Evolutionary conservation across 1,284 basidiomycete species (phyloP), one percentile per base, ranked within the genome.

Genomic region (Earliella scabrosa): DNA sequence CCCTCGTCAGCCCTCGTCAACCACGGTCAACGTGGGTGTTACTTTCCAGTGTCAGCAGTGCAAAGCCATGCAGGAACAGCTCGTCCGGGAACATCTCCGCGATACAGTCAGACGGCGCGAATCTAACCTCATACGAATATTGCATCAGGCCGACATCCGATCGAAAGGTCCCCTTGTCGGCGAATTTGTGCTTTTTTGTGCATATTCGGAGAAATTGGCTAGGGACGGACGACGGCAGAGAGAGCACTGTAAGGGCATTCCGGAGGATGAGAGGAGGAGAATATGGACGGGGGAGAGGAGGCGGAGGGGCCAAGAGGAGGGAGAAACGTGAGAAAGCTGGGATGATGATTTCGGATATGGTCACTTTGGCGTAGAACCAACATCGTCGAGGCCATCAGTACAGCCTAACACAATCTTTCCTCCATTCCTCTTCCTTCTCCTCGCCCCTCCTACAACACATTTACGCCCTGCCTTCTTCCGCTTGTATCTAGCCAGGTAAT

Each of bases 311-410:
- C 13, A 34, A 58, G 51, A 44, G 39, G 43, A 50, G 24, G 27
- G 38, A 36, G 29, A 45, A 35, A 58, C 61, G 66, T 68, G 66
- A 60, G 66, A 68, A 66, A 65, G 50, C 50, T 32, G 52, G 59
- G 55, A 56, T 54, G 60, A 59, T 63, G 58, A 60, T 59, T 55
- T 63, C 58, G 61, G 66, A 63, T 62, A 60, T 58, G 60, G 63
- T 64, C 60, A 59, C 63, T 62, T 55, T 58, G 58, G 61, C 56
- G 63, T 63, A 55, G 61, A 58, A 64, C 65, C 59, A 63, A 63
- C 66, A 64, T 64, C 62, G 63, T 61, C 56, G 54, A 52, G 60
- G 58, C 66, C 58, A 65, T 68, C 69, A 63, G 61, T 64, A 63
- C 65, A 63, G 55, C 60, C 68, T 64, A 59, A 58, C 56, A 57